Evolutionary conservation across 2,329 filamentous ascomycete species (phyloP), one percentile per base, ranked within the genome.

Genomic region (Eutypa lata): DNA sequence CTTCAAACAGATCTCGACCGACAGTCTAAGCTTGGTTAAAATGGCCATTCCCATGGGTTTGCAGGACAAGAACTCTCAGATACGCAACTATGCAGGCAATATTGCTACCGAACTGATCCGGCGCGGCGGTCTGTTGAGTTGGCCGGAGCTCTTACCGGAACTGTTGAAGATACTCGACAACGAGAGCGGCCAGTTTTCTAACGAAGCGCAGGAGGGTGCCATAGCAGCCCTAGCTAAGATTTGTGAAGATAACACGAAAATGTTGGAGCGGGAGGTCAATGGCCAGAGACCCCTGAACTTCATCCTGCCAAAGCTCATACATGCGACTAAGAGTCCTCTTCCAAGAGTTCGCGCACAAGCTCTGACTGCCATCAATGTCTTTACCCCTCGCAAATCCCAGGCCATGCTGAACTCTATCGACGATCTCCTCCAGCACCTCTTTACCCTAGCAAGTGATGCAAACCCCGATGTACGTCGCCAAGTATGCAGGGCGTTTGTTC

Each of bases 181-280:
- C 70, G 74, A 84, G 52, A 78, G 76, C 45, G 87, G 89, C 40
- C 84, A 87, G 57, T 76, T 86, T 21, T 77, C 90, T 7, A 75
- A 81, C 43, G 82, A 90, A 65, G 86, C 88, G 13, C 91, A 97
- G 68, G 93, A 99, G 70, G 92, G 92, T 56, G 92, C 91, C 61
- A 96, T 97, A 89, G 85, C 89, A 47, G 92, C 94, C 47, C 79
- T 99, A 71, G 78, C 88, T 69, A 97, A 97, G 77, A 92, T 99
- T 56, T 99, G 94, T 73, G 94, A 99, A 73, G 94, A 99, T 73
- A 97, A 96, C 74, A 87, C 84, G 65, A 91, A 89, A 68, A 80
- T 90, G 54, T 77, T 99, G 50, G 91, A 96, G 72, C 86, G 87
- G 63, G 90, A 96, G 58, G 90, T 96, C 69, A 86, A 91, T 66